Conservation (phyloP, 768 basidiomycete genomes). For the Peribolospora baueri region DNA sequence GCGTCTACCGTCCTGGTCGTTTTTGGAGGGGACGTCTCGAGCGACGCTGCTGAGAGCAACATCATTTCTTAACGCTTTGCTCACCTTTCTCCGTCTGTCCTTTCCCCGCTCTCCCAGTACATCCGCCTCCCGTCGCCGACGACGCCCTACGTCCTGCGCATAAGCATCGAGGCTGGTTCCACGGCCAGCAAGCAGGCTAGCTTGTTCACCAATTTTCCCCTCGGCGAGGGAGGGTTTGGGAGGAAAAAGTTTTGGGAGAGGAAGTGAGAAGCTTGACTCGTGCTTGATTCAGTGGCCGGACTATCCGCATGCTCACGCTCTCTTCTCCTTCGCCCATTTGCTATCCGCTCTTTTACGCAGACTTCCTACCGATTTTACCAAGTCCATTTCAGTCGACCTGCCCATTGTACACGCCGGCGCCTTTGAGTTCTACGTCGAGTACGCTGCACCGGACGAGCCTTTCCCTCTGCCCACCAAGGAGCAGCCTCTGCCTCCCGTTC, state of each 20-base stretch:
- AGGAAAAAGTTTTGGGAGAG: conserved; percentile 49
- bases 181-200: conserved; percentile 71
- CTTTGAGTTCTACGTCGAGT: conserved; percentile 85
- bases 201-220: conserved; percentile 87
- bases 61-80: neutral
- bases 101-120: conserved; percentile 32
- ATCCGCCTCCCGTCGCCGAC: conserved; percentile 82
- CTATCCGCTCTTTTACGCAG: conserved; percentile 22
- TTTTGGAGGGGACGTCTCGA: neutral
- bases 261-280: conserved; percentile 25
- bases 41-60: neutral
- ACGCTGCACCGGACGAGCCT: conserved; percentile 22
- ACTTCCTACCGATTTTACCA: conserved; percentile 62
- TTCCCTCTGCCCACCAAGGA: conserved; percentile 9
- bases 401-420: conserved; percentile 93
- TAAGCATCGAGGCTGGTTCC: conserved; percentile 76
- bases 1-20: conserved; percentile 16
- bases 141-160: conserved; percentile 52
- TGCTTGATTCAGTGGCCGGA: neutral
- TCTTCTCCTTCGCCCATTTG: conserved; percentile 2
- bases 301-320: neutral
- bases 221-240: conserved; percentile 68
- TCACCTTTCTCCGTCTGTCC: neutral
- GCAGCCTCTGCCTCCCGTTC: conserved; percentile 1
- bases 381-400: conserved; percentile 76